These are phyloP conservation scores for Aspergillus cristatus DNA, from an alignment of 495 filamentous ascomycete species.

Conservation along the genomic window DNA sequence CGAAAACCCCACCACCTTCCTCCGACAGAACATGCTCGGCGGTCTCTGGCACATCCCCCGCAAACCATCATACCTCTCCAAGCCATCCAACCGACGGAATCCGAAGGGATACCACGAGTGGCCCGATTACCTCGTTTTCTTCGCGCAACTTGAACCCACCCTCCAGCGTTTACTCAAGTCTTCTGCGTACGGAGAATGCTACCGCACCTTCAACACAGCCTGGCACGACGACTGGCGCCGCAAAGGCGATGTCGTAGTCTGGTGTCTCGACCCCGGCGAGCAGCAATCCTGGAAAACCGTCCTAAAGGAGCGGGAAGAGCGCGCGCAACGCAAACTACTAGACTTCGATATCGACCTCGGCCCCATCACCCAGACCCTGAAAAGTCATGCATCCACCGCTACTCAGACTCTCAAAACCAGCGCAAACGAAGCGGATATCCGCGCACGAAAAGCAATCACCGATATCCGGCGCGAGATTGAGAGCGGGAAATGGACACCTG, in stretches of 20 bases:
- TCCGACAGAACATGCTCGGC: conserved; percentile 42
- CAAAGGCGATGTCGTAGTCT: conserved; percentile 78
- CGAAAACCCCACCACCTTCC: conserved; percentile 50
- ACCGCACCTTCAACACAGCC: conserved; percentile 68
- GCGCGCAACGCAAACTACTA: too few species aligned
- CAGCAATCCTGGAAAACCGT: conserved; percentile 23
- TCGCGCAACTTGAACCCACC: conserved; percentile 49
- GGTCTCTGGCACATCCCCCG: conserved; percentile 33
- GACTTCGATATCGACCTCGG: too few species aligned
- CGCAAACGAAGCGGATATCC: too few species aligned
- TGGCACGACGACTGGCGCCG: conserved; percentile 87
- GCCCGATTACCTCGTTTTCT: conserved; percentile 59
- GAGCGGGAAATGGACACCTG: too few species aligned
- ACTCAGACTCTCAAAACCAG: too few species aligned
- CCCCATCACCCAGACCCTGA: too few species aligned
- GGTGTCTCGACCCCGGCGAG: conserved; percentile 42
- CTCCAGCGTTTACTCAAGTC: conserved; percentile 26
- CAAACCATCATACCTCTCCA: conserved; percentile 22
- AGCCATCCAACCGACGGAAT: not conserved
- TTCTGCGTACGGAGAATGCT: conserved; percentile 57
- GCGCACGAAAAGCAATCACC: too few species aligned
- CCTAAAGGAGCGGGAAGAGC: too few species aligned
- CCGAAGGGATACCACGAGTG: conserved; percentile 26
- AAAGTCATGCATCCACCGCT: too few species aligned
- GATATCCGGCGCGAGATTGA: too few species aligned